These are phyloP conservation scores for Epichloe aotearoae DNA, from an alignment of 2,329 filamentous ascomycete genomes.

Conservation along the genomic window DNA sequence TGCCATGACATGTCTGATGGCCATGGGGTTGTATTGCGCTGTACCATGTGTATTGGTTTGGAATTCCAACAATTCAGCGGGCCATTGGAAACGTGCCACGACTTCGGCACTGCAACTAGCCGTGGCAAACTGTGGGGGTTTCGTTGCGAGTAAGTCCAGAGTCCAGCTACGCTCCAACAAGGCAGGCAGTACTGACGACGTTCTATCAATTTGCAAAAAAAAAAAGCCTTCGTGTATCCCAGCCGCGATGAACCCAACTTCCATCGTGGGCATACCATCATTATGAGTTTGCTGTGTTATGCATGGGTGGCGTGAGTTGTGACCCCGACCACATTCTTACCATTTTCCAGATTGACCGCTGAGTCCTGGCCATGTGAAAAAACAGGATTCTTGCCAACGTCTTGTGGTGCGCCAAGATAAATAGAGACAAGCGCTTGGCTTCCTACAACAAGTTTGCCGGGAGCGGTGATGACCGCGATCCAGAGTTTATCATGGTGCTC, in stretches of 20 bases:
- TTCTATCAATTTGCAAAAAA: too few species aligned
- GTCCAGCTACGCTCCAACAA: neutral
- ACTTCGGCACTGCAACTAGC: constrained; percentile 51
- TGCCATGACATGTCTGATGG: constrained; percentile 56
- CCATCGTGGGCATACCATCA: constrained; percentile 46
- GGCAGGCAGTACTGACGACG: too few species aligned
- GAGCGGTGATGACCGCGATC: constrained; percentile 50
- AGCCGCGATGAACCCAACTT: constrained; percentile 41
- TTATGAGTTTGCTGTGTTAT: constrained; percentile 45
- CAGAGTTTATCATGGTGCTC: constrained; percentile 46
- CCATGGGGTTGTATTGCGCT: constrained; percentile 48
- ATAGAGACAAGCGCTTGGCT: constrained; percentile 45
- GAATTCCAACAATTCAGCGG: constrained; percentile 55
- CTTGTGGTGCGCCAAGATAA: constrained; percentile 49
- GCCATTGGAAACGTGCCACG: constrained; percentile 58
- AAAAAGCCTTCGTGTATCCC: constrained; percentile 45
- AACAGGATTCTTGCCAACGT: constrained; percentile 30
- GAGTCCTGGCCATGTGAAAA: too few species aligned
- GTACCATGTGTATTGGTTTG: constrained; percentile 52
- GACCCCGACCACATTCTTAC: too few species aligned
- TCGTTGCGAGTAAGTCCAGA: constrained; percentile 41
- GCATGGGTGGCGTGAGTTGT: constrained; percentile 48
- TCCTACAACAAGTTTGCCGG: constrained; percentile 45
- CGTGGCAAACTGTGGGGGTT: constrained; percentile 54
- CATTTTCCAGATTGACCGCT: too few species aligned